Base-by-base conservation (phyloP, 1,284 basidiomycete genomes). In the Ustilago xerochloae region DNA sequence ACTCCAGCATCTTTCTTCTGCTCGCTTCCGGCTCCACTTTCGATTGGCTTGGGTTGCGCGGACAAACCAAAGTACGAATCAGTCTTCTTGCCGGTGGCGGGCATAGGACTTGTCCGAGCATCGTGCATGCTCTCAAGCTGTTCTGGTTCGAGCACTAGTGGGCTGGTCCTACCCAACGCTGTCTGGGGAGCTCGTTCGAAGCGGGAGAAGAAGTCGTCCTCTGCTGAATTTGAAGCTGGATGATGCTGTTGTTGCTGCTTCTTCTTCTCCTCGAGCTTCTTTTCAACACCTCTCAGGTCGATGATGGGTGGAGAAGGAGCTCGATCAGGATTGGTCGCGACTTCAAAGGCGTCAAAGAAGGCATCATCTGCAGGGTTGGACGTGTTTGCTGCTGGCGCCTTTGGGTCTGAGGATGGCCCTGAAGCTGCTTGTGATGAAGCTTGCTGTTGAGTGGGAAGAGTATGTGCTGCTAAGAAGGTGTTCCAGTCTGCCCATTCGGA, bases 281-380 rank as follows among this genome's bases (percentile, higher is more conserved):
- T 64, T 51, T 84, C 81, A 9, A 81, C 74, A 6, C 66, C 67
- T 6, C 82, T 75, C 22, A 84, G 74, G 56, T 84, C 82, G 33
- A 84, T 78, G 47, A 81, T 77, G 15, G 75, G 74, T 8, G 78
- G 81, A 7, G 78, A 80, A 13, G 79, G 79, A 0, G 26, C 54
- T 3, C 67, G 74, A 20, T 53, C 46, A 12, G 63, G 57, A 8
- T 72, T 64, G 30, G 69, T 67, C 0, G 70, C 70, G 4, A 61
- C 50, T 45, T 76, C 74, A 8, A 76, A 76, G 12, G 74, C 74
- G 30, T 69, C 69, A 33, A 76, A 73, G 59, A 76, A 76, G 33
- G 64, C 74, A 6, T 77, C 77, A 32, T 78, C 77, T 13, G 73
- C 74, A 16, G 69, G 63, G 29, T 75, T 75, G 6, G 39, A 7